A percentile compares a stretch with the other conserved stretches of the same genome.
Evolutionary conservation across 176 grass and related monocot species (phyloP).

Genomic region (Pontederia crassipes): DNA sequence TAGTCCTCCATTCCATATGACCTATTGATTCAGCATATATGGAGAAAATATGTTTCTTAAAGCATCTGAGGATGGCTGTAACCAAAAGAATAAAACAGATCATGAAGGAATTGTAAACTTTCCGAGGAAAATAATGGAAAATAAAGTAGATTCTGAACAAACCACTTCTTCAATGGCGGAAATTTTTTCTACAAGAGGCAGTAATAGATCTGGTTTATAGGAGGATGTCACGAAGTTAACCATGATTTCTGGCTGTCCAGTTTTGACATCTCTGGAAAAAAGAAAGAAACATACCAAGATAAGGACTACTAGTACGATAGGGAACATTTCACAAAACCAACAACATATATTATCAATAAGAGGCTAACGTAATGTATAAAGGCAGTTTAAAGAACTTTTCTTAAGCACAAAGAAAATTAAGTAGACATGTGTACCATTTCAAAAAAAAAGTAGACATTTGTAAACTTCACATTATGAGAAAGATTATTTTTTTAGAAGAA

Average conservation of each 20-base stretch:
- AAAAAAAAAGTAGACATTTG: no score
- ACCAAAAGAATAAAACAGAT: no score
- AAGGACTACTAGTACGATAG: not conserved
- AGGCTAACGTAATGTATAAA: not conserved
- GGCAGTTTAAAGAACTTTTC: not conserved
- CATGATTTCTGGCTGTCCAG: constrained; percentile 81
- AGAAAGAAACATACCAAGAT: constrained; percentile 10
- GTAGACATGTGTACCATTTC: no score
- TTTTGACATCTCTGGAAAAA: constrained; percentile 41
- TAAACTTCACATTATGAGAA: no score
- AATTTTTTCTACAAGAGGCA: constrained; percentile 57
- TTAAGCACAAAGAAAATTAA: no score
- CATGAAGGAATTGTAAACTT: no score
- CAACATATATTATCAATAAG: no score
- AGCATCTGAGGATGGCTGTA: no score
- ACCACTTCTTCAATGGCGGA: constrained; percentile 88
- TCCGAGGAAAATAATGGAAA: not conserved
- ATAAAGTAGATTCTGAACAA: constrained; percentile 19
- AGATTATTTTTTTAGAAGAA: no score
- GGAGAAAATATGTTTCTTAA: no score
- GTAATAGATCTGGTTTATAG: constrained; percentile 65
- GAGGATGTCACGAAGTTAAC: constrained; percentile 92
- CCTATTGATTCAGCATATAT: no score
- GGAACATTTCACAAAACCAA: not conserved
- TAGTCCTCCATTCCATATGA: no score